Conservation (phyloP, 2,329 filamentous ascomycete genomes). For the Niveomyces coronatus region DNA sequence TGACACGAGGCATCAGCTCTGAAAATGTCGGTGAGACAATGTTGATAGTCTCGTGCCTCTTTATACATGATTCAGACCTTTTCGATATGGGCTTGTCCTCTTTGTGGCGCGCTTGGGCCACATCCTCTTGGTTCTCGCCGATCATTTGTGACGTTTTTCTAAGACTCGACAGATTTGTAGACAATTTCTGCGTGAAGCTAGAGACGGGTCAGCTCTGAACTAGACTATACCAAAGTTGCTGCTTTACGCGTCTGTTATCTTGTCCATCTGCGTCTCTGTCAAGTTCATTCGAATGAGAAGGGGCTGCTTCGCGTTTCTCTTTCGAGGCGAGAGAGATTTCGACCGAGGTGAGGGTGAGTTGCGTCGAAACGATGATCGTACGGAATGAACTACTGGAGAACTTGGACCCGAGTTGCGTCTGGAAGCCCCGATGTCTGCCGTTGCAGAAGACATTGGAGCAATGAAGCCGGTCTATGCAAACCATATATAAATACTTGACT, state of each 20-base stretch:
- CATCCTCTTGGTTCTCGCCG: conserved; percentile 9
- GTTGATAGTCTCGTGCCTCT: conserved; percentile 7
- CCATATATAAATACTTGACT: no score
- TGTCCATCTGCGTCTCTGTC: conserved; percentile 39
- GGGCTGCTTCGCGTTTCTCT: conserved; percentile 24
- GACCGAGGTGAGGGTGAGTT: conserved; percentile 15
- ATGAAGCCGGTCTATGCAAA: no score
- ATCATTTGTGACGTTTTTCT: conserved; percentile 3
- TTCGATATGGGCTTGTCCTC: neutral
- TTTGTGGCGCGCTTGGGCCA: neutral
- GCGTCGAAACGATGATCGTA: conserved; percentile 1
- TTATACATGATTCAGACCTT: neutral
- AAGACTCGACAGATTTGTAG: conserved; percentile 15
- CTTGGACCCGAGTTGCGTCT: conserved; percentile 2
- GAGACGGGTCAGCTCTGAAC: conserved; percentile 8
- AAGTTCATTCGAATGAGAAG: conserved; percentile 38
- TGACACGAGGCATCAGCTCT: conserved; percentile 20
- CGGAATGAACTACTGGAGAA: neutral
- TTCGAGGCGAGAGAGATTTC: conserved; percentile 26
- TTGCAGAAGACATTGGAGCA: conserved; percentile 1
- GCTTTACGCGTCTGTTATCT: conserved; percentile 34
- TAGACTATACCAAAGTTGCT: neutral
- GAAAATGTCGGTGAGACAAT: conserved; percentile 20
- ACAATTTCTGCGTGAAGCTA: conserved; percentile 16
- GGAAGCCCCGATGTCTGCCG: neutral